Evolutionary conservation across 2,329 filamentous ascomycete genomes (phyloP), one percentile per base, ranked within the genome.

Genomic region (Trichoderma koningii): DNA sequence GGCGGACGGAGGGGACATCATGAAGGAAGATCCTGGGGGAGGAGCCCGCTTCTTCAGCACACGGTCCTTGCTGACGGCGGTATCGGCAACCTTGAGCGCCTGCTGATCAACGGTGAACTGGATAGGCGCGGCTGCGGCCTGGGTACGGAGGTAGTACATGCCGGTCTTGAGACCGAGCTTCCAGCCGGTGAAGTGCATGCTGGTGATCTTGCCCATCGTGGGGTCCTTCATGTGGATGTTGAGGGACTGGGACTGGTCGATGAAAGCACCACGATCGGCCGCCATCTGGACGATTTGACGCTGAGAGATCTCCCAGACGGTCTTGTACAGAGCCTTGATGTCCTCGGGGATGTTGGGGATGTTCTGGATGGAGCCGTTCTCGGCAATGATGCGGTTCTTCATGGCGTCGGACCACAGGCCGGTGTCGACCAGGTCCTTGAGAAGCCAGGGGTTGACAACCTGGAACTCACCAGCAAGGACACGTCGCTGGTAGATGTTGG

Each of bases 171-270:
- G 87, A 74, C 95, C 95, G 70, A 98, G 89, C 85, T 98, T 99
- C 95, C 95, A 99, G 73, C 95, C 95, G 55, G 95, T 87, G 76
- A 99, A 99, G 83, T 99, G 95, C 95, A 99, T 99, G 78, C 90
- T 95, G 66, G 95, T 99, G 78, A 99, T 97, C 86, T 99, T 99
- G 81, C 95, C 95, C 94, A 99, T 98, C 59, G 93, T 97, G 48
- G 95, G 95, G 75, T 98, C 94, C 80, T 96, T 96, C 89, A 99
- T 93, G 84, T 99, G 95, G 72, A 99, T 98, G 85, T 99, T 99
- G 73, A 99, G 88, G 14, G 94, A 98, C 80, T 99, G 95, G 57
- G 93, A 97, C 85, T 99, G 95, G 76, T 99, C 95, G 74, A 99
- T 98, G 81, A 95, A 99, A 65, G 95, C 95, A 80, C 95, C 95